Evolutionary conservation across 495 filamentous ascomycete genomes (phyloP), one percentile per base, ranked within the genome.

Genomic region (Hypoxylon crocopeplum): DNA sequence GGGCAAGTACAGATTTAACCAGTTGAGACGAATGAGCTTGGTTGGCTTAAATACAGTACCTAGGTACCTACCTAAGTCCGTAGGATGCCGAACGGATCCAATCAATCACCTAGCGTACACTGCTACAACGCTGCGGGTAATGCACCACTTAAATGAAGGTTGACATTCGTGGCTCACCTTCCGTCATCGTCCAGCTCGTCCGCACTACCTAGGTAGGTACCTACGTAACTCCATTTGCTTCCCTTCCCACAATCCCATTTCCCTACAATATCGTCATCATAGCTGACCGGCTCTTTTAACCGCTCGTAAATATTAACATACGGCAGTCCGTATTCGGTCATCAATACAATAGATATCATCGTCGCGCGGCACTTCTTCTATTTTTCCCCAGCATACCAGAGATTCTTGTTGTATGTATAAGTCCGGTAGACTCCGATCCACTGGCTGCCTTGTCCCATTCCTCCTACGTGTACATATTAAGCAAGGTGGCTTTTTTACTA

Each of bases 401-500:
- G 34, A 22, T 19, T 34, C 32, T 48, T 19, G 21, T 57, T 27
- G 8, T 46, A n/a, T n/a, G n/a, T 27, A 25, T 59, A 64, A 64
- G 61, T 59, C 61, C 61, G 61, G 55, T 50, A 39, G 34, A 55
- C 49, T 51, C 61, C 61, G 61, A 56, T 64, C 49, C 54, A 49
- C 61, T 38, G 32, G 3, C 21, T 15, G 21, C 46, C 32, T 45
- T 59, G 38, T 51, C 47, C 48, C 60, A 64, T 64, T 64, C 60
- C 60, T 64, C 60, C 60, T 64, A 64, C 59, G 53, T 63, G 53
- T 52, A 51, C 45, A 50, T 59, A 59, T 64, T 64, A 45, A 64
- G 54, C 64, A 67, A 67, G 56, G 60, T 62, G 64, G 64, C 67
- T 62, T 65, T n/a, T 61, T 66, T 61, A 57, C 60, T 70, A 70